Conservation (phyloP, 2,329 filamentous ascomycete species). For the Penicillium capsulatum region DNA sequence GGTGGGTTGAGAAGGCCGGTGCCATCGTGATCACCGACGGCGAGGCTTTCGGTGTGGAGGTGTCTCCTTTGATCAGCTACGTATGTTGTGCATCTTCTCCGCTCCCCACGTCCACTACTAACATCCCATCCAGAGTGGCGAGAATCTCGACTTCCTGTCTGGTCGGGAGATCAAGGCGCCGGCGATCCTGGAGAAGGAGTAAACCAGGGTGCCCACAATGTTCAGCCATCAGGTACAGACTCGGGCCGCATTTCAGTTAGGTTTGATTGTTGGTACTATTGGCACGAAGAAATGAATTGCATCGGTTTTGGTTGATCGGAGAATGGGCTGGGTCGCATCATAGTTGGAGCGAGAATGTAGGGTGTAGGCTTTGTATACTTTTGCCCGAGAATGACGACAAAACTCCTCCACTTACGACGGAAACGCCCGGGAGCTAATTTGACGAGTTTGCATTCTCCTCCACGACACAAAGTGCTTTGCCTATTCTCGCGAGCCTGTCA, state of each 20-base stretch:
- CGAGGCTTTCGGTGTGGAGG: slow-evolving; percentile 67
- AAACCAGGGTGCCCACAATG: slow-evolving; percentile 9
- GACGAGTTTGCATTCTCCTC: slow-evolving; percentile 24
- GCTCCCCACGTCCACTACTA: slow-evolving; percentile 4
- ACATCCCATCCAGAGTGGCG: slow-evolving; percentile 50
- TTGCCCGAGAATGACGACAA: slow-evolving; percentile 3
- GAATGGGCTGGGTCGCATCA: slow-evolving; percentile 19
- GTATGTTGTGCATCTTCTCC: slow-evolving; percentile 55
- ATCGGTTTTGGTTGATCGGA: slow-evolving; percentile 11
- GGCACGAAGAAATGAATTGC: slow-evolving; percentile 24
- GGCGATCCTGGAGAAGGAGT: slow-evolving; percentile 60
- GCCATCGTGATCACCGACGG: slow-evolving; percentile 65
- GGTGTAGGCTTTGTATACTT: too few species aligned
- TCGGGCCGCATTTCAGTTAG: slow-evolving; percentile 1
- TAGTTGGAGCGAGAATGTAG: slow-evolving; percentile 16
- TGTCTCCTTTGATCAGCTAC: slow-evolving; percentile 92
- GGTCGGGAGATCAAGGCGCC: slow-evolving; percentile 59
- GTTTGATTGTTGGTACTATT: slow-evolving; percentile 6
- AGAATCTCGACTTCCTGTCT: slow-evolving; percentile 60
- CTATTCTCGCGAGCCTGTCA: slow-evolving; percentile 1
- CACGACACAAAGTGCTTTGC: slow-evolving; percentile 1
- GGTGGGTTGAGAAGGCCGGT: slow-evolving; percentile 78
- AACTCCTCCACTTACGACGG: slow-evolving; percentile 38
- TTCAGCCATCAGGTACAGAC: background rate
- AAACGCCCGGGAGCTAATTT: slow-evolving; percentile 39